phyloP scores from a whole-genome alignment of 1,139 yeast genomes.

The Saccharomyces hybrid region DNA sequence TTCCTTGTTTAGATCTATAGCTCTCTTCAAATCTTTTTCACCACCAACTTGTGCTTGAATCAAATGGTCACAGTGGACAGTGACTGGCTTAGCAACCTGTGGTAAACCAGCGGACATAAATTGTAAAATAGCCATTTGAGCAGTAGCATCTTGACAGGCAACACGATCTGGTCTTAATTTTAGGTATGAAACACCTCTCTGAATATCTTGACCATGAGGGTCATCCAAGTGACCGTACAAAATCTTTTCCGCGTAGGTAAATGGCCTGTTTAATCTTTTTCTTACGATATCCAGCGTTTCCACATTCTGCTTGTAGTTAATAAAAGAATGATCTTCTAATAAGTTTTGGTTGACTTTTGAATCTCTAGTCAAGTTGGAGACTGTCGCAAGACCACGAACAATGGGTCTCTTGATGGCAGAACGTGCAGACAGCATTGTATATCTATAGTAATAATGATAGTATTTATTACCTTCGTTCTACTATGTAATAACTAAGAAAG shows the following conservation, averaged over 20 bases:
- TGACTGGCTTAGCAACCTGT: conserved; percentile 89
- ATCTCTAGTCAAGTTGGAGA: conserved; percentile 64
- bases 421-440: conserved; percentile 36
- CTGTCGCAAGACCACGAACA: conserved; percentile 68
- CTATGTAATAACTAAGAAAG: neutral
- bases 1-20: conserved; percentile 89
- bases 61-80: conserved; percentile 98
- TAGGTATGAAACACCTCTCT: conserved; percentile 93
- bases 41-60: conserved; percentile 97
- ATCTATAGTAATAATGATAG: neutral
- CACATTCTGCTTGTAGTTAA: conserved; percentile 68
- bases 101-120: conserved; percentile 97
- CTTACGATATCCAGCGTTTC: conserved; percentile 85
- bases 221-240: conserved; percentile 94
- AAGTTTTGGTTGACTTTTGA: conserved; percentile 89
- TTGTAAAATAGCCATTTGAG: conserved; percentile 98
- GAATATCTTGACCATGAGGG: conserved; percentile 91
- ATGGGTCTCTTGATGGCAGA: conserved; percentile 26
- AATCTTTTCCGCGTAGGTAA: conserved; percentile 95
- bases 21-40: conserved; percentile 85
- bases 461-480: neutral
- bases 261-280: conserved; percentile 82
- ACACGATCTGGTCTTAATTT: conserved; percentile 98
- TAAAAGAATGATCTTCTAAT: conserved; percentile 79
- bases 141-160: conserved; percentile 99